phyloP scores from a whole-genome alignment of 2,329 filamentous ascomycete species.

The Penicillium sp. region DNA sequence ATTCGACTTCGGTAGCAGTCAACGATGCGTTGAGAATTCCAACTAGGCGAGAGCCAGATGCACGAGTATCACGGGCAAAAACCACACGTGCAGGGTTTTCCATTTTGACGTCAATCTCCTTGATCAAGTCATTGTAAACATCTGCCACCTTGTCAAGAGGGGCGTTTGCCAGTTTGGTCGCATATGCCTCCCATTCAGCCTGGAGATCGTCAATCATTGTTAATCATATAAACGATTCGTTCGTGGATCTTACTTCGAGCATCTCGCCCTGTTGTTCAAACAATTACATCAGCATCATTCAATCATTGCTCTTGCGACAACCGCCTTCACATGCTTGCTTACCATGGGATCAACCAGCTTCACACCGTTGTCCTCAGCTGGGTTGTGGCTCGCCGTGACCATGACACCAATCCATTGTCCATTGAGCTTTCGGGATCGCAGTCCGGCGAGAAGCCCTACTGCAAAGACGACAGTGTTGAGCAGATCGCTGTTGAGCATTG shows the following conservation, averaged over 20 bases:
- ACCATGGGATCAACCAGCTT: constrained; percentile 95
- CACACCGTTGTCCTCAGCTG: constrained; percentile 82
- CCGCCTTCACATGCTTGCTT: constrained; percentile 17
- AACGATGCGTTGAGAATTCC: constrained; percentile 75
- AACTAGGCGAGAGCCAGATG: constrained; percentile 81
- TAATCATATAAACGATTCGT: constrained; percentile 18
- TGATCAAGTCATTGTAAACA: constrained; percentile 70
- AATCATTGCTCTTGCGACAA: constrained; percentile 6
- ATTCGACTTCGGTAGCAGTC: constrained; percentile 68
- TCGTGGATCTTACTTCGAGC: constrained; percentile 64
- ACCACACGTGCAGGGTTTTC: constrained; percentile 72
- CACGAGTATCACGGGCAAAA: constrained; percentile 87
- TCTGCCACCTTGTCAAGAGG: constrained; percentile 69
- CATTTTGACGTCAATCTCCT: constrained; percentile 71
- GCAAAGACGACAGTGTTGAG: constrained; percentile 91
- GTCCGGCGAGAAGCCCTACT: constrained; percentile 80
- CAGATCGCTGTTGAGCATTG: constrained; percentile 55
- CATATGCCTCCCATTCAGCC: constrained; percentile 84
- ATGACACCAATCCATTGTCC: constrained; percentile 93
- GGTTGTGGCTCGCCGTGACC: constrained; percentile 93
- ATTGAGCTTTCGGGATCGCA: constrained; percentile 84
- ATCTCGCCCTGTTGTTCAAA: constrained; percentile 68
- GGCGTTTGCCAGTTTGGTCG: constrained; percentile 85
- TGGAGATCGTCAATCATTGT: constrained; percentile 25
- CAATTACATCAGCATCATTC: constrained; percentile 14